phyloP scores from a whole-genome alignment of 495 filamentous ascomycete species.

The Beverwykella pulmonaria region DNA sequence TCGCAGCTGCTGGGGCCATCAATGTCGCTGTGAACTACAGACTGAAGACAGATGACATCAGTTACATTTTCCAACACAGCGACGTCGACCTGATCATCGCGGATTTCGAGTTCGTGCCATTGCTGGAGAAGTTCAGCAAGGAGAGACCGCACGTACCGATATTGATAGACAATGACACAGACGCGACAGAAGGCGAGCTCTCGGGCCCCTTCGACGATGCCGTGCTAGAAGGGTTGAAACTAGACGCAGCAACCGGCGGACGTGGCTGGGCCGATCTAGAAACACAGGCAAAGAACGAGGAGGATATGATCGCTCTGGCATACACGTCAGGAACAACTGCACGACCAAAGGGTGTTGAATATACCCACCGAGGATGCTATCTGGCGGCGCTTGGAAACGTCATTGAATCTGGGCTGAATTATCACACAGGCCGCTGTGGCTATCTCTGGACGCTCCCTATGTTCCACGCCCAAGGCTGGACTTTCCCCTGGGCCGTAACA shows the following conservation, averaged over 20 bases:
- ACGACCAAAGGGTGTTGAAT: conserved; percentile 89
- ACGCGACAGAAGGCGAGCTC: conserved; percentile 71
- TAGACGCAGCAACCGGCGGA: conserved; percentile 63
- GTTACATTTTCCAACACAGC: conserved; percentile 84
- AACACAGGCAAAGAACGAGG: conserved; percentile 69
- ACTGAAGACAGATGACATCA: conserved; percentile 82
- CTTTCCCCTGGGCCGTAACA: conserved; percentile 78
- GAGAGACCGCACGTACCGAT: conserved; percentile 63
- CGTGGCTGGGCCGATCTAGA: conserved; percentile 79
- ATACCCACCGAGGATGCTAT: conserved; percentile 85
- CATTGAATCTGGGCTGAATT: conserved; percentile 84
- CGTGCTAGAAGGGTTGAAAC: conserved; percentile 74
- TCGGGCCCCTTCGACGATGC: conserved; percentile 82
- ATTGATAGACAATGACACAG: conserved; percentile 84
- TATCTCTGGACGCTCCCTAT: conserved; percentile 95
- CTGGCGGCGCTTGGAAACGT: conserved; percentile 82
- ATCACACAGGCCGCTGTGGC: conserved; percentile 64
- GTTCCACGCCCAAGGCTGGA: conserved; percentile 80
- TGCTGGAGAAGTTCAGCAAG: conserved; percentile 67
- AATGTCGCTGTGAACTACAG: conserved; percentile 78
- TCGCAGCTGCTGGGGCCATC: conserved; percentile 80
- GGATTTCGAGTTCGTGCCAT: conserved; percentile 72
- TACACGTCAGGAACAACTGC: conserved; percentile 96
- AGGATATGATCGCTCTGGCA: conserved; percentile 77
- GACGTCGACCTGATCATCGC: conserved; percentile 88